A percentile compares a stretch with the other conserved stretches of the same genome.
Conservation (phyloP, 2,329 filamentous ascomycete species). For the Aspergillus sp. region DNA sequence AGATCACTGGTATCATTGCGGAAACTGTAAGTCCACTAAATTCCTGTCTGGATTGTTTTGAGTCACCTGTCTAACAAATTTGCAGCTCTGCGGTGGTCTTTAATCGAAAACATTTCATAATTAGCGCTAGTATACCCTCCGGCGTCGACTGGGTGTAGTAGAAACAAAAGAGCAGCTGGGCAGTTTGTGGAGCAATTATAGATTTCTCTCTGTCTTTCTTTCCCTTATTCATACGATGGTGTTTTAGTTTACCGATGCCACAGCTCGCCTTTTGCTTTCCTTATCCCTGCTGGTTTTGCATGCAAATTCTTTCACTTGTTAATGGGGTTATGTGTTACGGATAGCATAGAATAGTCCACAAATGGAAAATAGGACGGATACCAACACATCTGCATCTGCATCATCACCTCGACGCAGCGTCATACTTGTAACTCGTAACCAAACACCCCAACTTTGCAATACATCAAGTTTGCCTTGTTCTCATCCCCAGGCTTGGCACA, state of each 20-base stretch:
- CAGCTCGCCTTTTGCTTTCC: slow-evolving; percentile 24
- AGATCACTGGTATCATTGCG: slow-evolving; percentile 77
- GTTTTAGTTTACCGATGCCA: slow-evolving; percentile 21
- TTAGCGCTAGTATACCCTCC: slow-evolving; percentile 44
- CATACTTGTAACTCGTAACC: not conserved
- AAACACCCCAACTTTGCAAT: too few relatives aligned
- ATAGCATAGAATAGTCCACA: slow-evolving; percentile 25
- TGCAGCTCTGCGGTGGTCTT: slow-evolving; percentile 41
- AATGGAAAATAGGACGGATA: slow-evolving; percentile 18
- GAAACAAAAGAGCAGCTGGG: slow-evolving; percentile 36
- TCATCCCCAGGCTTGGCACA: too few relatives aligned
- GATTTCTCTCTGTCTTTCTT: slow-evolving; percentile 23
- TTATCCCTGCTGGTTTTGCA: slow-evolving; percentile 25
- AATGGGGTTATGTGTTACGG: slow-evolving; percentile 31
- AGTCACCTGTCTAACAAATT: slow-evolving; percentile 9
- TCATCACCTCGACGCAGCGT: not conserved
- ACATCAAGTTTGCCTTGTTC: too few relatives aligned
- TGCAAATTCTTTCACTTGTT: slow-evolving; percentile 22
- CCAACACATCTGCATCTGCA: not conserved
- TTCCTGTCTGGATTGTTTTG: not conserved
- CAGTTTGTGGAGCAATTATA: slow-evolving; percentile 31
- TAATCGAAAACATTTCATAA: slow-evolving; percentile 33
- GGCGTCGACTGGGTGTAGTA: slow-evolving; percentile 38
- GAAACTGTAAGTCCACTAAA: slow-evolving; percentile 55
- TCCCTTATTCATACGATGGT: slow-evolving; percentile 13